These are phyloP conservation scores for bread wheat (Triticum aestivum) DNA, from an alignment of 176 grass and related monocot genomes.

Conservation along the genomic window DNA sequence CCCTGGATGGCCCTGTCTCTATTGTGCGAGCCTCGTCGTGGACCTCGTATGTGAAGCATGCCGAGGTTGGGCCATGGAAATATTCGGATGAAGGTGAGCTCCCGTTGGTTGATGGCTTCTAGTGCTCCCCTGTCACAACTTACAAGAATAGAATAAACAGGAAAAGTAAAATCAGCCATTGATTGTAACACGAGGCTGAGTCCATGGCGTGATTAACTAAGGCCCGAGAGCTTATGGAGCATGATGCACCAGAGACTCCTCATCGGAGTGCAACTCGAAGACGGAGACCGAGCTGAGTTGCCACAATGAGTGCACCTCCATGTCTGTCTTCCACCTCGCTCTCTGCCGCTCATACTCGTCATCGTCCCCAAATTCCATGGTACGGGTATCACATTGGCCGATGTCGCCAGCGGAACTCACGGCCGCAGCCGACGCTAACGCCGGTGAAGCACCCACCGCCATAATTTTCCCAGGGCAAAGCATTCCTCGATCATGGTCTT, in stretches of 20 bases:
- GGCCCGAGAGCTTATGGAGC: constrained; percentile 5
- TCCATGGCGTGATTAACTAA: neutral
- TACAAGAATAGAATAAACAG: too few relatives aligned
- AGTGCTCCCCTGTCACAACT: too few relatives aligned
- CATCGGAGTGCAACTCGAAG: constrained; percentile 55
- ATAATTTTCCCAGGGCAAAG: constrained; percentile 2
- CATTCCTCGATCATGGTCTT: too few relatives aligned
- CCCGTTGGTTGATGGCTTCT: too few relatives aligned
- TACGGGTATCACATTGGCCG: constrained; percentile 22
- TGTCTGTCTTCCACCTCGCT: neutral
- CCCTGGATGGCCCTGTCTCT: too few relatives aligned
- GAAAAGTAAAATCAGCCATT: too few relatives aligned
- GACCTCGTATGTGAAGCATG: too few relatives aligned
- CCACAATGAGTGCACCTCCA: neutral
- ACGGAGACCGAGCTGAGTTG: constrained; percentile 82
- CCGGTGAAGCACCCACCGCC: neutral
- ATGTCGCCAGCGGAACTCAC: constrained; percentile 50
- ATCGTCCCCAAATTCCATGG: constrained; percentile 15
- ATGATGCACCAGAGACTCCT: constrained; percentile 29
- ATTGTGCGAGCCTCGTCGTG: too few relatives aligned
- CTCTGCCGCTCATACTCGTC: neutral
- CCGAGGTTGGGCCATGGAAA: too few relatives aligned
- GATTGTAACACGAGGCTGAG: neutral
- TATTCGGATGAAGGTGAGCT: too few relatives aligned
- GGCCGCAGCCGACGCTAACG: neutral